phyloP scores from a whole-genome alignment of 257 asterid genomes.

The Petunia axillaris region DNA sequence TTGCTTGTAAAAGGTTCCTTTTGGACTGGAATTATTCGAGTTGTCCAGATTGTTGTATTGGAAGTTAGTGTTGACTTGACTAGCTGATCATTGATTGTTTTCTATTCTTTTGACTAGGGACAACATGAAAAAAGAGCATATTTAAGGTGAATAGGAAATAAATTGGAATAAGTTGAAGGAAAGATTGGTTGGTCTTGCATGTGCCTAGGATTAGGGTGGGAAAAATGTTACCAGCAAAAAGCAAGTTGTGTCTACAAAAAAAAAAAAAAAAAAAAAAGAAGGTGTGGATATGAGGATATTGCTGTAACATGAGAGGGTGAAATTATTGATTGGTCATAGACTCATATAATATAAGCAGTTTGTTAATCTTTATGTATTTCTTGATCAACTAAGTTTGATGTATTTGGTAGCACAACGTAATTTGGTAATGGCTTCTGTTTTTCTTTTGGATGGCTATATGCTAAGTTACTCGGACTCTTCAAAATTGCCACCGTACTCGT shows the following conservation, averaged over 20 bases:
- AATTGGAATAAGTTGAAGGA: not conserved
- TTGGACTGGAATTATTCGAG: not conserved
- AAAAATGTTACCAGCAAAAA: no score
- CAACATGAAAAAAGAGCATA: not conserved
- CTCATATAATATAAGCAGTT: not conserved
- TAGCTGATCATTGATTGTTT: not conserved
- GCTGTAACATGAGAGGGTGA: conserved; percentile 17
- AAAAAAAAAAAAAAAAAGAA: no score
- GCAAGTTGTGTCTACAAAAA: not conserved
- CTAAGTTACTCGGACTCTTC: no score
- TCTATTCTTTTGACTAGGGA: not conserved
- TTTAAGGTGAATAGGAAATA: not conserved
- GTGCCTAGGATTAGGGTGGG: no score
- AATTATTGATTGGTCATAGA: not conserved
- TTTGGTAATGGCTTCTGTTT: not conserved
- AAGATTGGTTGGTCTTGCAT: no score
- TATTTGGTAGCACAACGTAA: not conserved
- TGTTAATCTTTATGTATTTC: not conserved
- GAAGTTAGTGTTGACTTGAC: not conserved
- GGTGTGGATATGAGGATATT: not conserved
- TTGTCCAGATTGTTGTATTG: not conserved
- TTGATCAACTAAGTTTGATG: not conserved
- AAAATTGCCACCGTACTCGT: no score
- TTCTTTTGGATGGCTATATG: not conserved
- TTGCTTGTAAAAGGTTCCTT: not conserved